Percentiles rank a stretch among this genome's conserved stretches.
phyloP scores from a whole-genome alignment of 805 yeast genomes.

The Cyberlindnera euphorbiae region DNA sequence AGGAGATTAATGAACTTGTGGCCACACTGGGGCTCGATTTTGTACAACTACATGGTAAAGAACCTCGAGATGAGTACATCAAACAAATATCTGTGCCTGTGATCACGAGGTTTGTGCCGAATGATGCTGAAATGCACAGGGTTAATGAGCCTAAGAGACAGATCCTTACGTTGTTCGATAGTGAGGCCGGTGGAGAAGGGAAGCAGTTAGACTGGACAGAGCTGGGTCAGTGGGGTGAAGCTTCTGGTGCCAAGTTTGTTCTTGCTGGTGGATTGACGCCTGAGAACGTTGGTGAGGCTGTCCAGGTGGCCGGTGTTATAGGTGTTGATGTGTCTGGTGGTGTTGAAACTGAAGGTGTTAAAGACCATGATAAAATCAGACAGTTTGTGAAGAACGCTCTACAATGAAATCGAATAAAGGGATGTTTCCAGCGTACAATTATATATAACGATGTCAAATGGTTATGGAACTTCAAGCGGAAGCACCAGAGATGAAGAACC shows the following conservation, averaged over 20 bases:
- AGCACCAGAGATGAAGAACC: constrained; percentile 95
- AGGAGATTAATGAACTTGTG: constrained; percentile 45
- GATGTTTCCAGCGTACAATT: background rate
- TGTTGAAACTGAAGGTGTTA: constrained; percentile 73
- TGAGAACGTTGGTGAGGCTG: constrained; percentile 59
- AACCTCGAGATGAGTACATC: constrained; percentile 42
- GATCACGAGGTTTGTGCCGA: constrained; percentile 68
- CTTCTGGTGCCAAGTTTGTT: constrained; percentile 36
- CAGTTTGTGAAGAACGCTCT: constrained; percentile 51
- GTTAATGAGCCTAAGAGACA: constrained; percentile 33
- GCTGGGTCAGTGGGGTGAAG: constrained; percentile 34
- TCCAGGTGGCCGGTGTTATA: constrained; percentile 47
- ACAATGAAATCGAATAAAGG: constrained; percentile 16
- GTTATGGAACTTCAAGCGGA: constrained; percentile 31
- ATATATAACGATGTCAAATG: no score
- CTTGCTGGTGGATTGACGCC: constrained; percentile 91
- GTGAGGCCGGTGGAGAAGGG: constrained; percentile 93
- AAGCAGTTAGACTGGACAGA: constrained; percentile 67
- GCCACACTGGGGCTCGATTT: constrained; percentile 55
- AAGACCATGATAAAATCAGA: constrained; percentile 61
- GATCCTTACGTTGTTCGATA: constrained; percentile 65
- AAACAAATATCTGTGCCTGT: constrained; percentile 45
- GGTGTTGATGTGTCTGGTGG: constrained; percentile 98
- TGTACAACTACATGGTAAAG: constrained; percentile 85
- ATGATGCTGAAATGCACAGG: constrained; percentile 37